Evolutionary conservation across 257 asterid species (phyloP).

Genomic region (Solanum chiquidenum): DNA sequence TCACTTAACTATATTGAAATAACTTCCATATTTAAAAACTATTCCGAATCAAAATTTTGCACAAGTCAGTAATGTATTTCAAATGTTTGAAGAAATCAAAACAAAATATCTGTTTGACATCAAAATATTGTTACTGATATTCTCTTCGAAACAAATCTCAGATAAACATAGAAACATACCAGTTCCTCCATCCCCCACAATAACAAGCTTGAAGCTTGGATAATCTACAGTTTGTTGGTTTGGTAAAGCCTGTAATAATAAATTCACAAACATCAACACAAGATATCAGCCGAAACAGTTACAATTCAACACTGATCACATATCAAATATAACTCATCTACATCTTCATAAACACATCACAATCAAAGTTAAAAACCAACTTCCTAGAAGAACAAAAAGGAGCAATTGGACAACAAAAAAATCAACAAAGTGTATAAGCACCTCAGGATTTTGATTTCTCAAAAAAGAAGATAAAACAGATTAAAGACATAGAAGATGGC

Average conservation of each 20-base stretch:
- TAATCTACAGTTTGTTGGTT: constrained; percentile 68
- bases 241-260: constrained; percentile 35
- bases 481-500: background rate
- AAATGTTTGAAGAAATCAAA: background rate
- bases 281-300: background rate
- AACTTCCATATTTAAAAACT: background rate
- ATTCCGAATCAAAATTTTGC: background rate
- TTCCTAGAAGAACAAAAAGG: background rate
- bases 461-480: background rate
- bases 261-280: background rate
- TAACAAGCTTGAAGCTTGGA: constrained; percentile 77
- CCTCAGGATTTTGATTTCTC: background rate
- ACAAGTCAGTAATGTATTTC: background rate
- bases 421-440: background rate
- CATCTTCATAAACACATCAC: background rate
- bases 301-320: background rate
- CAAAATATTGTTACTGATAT: background rate
- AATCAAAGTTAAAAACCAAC: background rate
- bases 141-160: background rate
- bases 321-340: background rate
- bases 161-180: constrained; percentile 19
- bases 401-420: background rate
- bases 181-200: constrained; percentile 78
- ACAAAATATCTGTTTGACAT: background rate
- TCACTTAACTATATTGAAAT: background rate